phyloP scores from a whole-genome alignment of 306 rosid species.

The Trifolium dubium region DNA sequence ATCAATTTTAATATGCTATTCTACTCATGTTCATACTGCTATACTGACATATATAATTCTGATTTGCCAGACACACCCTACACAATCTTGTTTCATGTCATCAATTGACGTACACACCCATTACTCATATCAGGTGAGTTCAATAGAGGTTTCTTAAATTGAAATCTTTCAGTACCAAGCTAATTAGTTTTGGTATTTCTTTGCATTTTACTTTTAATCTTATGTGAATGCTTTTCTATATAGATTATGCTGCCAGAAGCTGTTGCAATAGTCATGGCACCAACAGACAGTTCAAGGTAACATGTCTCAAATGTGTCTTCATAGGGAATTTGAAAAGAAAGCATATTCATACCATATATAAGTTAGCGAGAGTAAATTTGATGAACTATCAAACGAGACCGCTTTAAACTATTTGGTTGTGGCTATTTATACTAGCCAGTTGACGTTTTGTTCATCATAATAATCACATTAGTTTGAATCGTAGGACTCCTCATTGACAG shows the following conservation, averaged over 20 bases:
- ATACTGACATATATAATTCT: constrained; percentile 37
- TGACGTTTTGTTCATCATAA: background rate
- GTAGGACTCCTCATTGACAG: constrained; percentile 14
- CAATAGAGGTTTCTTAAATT: constrained; percentile 23
- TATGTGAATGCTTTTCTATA: constrained; percentile 41
- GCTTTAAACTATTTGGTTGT: constrained; percentile 12
- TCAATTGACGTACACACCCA: constrained; percentile 97
- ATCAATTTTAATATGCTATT: constrained; percentile 1
- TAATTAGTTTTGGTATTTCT: constrained; percentile 15
- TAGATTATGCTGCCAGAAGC: constrained; percentile 99
- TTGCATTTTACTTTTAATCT: constrained; percentile 20
- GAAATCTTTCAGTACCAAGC: constrained; percentile 8
- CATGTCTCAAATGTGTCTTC: constrained; percentile 35
- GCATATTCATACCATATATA: constrained; percentile 12
- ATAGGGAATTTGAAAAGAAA: constrained; percentile 22
- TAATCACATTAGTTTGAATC: constrained; percentile 17
- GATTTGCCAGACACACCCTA: constrained; percentile 86
- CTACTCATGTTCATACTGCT: background rate
- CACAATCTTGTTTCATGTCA: constrained; percentile 99
- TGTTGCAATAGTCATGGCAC: constrained; percentile 99
- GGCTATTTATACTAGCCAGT: constrained; percentile 3
- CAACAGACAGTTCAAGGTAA: constrained; percentile 80
- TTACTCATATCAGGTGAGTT: constrained; percentile 94
- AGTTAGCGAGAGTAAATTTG: constrained; percentile 22
- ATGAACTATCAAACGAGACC: constrained; percentile 11